These are phyloP conservation scores for Aspergillus fumigatus DNA, from an alignment of 2,329 filamentous ascomycete genomes.

Conservation along the genomic window DNA sequence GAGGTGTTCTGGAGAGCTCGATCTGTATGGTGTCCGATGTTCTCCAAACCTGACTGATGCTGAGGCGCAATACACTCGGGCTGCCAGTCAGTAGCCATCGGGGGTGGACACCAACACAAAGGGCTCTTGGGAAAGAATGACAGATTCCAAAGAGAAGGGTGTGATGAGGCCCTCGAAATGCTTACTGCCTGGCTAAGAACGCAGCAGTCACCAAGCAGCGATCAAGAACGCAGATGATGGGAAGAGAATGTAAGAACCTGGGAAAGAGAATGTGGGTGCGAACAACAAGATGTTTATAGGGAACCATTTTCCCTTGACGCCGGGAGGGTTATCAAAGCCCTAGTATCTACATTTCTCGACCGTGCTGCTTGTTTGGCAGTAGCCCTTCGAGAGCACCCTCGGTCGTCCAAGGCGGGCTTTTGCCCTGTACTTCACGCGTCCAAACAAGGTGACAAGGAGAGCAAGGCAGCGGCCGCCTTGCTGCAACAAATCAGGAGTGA, in stretches of 20 bases:
- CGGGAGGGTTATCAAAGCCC: conserved; percentile 26
- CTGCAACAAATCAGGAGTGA: conserved; percentile 36
- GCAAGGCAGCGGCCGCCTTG: conserved; percentile 28
- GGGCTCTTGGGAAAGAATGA: conserved; percentile 37
- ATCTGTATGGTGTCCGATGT: conserved; percentile 32
- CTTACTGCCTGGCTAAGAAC: conserved; percentile 37
- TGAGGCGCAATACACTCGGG: conserved; percentile 35
- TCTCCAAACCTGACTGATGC: conserved; percentile 33
- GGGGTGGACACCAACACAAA: conserved; percentile 29
- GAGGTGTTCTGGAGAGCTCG: conserved; percentile 40
- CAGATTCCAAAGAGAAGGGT: conserved; percentile 34
- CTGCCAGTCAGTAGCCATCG: conserved; percentile 40
- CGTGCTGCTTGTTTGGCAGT: conserved; percentile 30
- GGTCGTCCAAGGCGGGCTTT: conserved; percentile 29
- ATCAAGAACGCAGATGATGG: conserved; percentile 36
- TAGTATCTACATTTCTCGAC: conserved; percentile 33
- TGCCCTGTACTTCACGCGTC: conserved; percentile 28
- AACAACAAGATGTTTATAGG: conserved; percentile 41
- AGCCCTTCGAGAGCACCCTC: conserved; percentile 35
- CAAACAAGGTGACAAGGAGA: conserved; percentile 26
- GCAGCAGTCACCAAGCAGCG: conserved; percentile 31
- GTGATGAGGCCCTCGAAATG: conserved; percentile 32
- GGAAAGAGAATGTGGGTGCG: conserved; percentile 43
- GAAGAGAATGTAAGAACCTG: conserved; percentile 41
- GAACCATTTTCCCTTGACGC: conserved; percentile 25